Evolutionary conservation across 306 rosid species (phyloP), one percentile per base, ranked within the genome.

Genomic region (Corylus americana): DNA sequence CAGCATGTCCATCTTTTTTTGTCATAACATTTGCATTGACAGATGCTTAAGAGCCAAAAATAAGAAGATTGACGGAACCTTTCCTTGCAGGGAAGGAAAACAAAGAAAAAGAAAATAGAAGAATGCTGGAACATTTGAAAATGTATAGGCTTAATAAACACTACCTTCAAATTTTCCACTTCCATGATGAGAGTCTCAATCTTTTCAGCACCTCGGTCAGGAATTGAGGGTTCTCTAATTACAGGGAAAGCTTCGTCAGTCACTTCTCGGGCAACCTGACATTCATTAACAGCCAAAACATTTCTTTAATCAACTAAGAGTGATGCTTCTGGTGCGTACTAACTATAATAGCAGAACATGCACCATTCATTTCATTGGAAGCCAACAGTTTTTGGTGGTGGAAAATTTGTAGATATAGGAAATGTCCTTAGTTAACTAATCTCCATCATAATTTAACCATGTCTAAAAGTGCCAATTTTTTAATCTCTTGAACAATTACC

Each of bases 151-250:
- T 72, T 39, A 80, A 49, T 80, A 48, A 76, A 75, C 54, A 55
- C 74, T 78, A 91, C 98, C 95, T 91, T 90, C 81, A 94, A 88
- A 79, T 42, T 83, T 81, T 80, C 68, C 27, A 89, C 77, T 77
- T 87, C 97, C 39, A 82, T 83, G 25, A 80, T 84, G 71, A 90
- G 91, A 83, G 73, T 80, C 90, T 79, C 90, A 59, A 86, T 48
- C 29, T 77, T 83, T 78, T 81, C 87, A 55, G 70, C 37, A 57
- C 82, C 92, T 73, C 64, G 44, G 44, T 47, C 84, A 48, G 86
- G 83, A 82, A 75, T 80, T 63, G 85, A 78, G 63, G 88, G 83
- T 74, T 88, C 88, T 82, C 79, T 81, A 35, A 74, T 17, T 4
- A 53, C 58, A 82, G 82, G 80, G 72, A 79, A 83, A 74, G 87